Evolutionary conservation across 768 basidiomycete species (phyloP).

Genomic region (Agaricus subrufescens): DNA sequence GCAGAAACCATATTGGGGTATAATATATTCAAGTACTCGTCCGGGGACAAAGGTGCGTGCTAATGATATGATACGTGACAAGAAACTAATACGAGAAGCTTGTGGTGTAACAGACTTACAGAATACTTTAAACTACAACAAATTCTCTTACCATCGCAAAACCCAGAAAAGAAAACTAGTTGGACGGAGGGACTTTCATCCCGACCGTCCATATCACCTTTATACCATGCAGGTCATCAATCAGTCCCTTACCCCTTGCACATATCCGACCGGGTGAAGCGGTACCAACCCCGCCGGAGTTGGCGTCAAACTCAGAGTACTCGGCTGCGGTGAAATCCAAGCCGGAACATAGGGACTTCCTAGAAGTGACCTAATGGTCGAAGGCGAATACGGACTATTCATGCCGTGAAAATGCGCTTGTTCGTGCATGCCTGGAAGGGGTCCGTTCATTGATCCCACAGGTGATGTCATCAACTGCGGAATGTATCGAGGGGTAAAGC

Average conservation of each 20-base stretch:
- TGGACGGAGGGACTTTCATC: background rate
- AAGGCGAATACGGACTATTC: conserved; percentile 24
- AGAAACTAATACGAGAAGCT: too few species aligned
- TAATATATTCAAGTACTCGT: too few species aligned
- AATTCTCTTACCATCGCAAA: background rate
- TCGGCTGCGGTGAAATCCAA: conserved; percentile 22
- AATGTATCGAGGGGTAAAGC: background rate
- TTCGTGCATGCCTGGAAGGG: background rate
- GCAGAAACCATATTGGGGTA: too few species aligned
- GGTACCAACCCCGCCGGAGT: conserved; percentile 13
- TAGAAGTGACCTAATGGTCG: conserved; percentile 5
- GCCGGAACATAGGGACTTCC: conserved; percentile 25
- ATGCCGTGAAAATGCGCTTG: background rate
- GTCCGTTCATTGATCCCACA: background rate
- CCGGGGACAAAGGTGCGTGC: too few species aligned
- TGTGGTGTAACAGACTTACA: background rate
- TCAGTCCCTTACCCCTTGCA: background rate
- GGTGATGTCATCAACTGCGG: background rate
- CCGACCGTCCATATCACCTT: background rate
- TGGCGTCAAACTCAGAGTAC: conserved; percentile 16
- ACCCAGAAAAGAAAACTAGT: background rate
- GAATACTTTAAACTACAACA: background rate
- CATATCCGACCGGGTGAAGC: background rate
- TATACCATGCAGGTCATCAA: background rate
- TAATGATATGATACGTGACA: too few species aligned